phyloP scores from a whole-genome alignment of 139 green algal genomes.

The Nannochloris sp. region DNA sequence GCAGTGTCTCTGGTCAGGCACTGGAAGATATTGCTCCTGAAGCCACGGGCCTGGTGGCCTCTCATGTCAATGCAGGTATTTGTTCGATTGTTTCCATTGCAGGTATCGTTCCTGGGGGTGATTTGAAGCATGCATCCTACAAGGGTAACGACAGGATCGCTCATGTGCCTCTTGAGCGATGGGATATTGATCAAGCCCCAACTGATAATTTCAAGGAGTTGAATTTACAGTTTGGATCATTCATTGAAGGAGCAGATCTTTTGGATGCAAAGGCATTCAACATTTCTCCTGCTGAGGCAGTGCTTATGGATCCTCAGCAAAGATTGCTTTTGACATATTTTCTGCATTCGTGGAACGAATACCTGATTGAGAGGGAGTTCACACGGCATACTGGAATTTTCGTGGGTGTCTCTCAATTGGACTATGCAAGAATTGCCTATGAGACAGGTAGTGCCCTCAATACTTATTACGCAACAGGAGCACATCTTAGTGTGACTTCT shows the following conservation, averaged over 20 bases:
- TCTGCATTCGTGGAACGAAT: constrained; percentile 12
- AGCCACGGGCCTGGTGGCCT: background rate
- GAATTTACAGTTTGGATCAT: constrained; percentile 48
- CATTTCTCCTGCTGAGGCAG: constrained; percentile 41
- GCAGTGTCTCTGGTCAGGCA: background rate
- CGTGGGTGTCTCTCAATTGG: constrained; percentile 67
- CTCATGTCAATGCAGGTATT: background rate
- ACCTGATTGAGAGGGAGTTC: background rate
- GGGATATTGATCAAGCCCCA: constrained; percentile 32
- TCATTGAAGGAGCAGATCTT: constrained; percentile 32
- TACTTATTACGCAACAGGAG: constrained; percentile 23
- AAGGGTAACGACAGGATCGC: constrained; percentile 25
- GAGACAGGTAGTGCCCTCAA: constrained; percentile 17
- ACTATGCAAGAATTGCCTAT: constrained; percentile 51
- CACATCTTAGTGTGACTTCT: constrained; percentile 31
- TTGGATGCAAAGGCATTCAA: constrained; percentile 46
- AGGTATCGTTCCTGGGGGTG: constrained; percentile 18
- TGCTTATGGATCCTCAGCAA: constrained; percentile 73
- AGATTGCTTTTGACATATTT: constrained; percentile 50
- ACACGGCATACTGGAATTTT: constrained; percentile 45
- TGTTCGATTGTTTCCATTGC: constrained; percentile 11
- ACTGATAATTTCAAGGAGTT: constrained; percentile 13
- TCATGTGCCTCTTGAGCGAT: constrained; percentile 39
- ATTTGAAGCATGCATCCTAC: constrained; percentile 2
- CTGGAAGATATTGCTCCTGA: background rate